A percentile compares a stretch with the other conserved stretches of the same genome.
These are phyloP conservation scores for Entomortierella beljakovae DNA, from an alignment of 192 early-diverging fungal genomes.

Conservation along the genomic window DNA sequence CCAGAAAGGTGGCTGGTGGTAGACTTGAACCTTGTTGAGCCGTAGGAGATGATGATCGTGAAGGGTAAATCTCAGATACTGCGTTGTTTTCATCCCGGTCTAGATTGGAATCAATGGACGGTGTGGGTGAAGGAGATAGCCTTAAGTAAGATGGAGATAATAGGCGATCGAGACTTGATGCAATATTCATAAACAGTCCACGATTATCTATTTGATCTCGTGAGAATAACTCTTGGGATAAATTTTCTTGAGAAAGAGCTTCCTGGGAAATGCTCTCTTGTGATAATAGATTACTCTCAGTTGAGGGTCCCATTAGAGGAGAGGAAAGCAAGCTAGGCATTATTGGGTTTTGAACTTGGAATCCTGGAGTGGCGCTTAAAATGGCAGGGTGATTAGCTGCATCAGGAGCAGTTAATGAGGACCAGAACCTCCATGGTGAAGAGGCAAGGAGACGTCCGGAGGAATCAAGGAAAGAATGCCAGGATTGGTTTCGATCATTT, in stretches of 20 bases:
- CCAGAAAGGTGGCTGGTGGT: no score
- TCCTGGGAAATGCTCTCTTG: neutral
- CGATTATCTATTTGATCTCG: neutral
- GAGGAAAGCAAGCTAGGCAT: neutral
- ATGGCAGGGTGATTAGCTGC: neutral
- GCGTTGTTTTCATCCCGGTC: no score
- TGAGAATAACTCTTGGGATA: neutral
- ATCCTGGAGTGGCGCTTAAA: neutral
- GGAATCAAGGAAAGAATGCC: neutral
- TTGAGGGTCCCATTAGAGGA: neutral
- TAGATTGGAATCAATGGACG: neutral
- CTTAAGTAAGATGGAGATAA: conserved; percentile 12
- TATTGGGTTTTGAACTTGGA: neutral
- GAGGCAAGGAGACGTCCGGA: neutral
- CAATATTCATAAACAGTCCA: neutral
- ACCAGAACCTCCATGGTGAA: neutral
- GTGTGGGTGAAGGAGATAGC: neutral
- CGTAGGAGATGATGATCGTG: no score
- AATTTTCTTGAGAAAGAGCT: neutral
- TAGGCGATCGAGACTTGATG: conserved; percentile 8
- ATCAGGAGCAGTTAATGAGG: neutral
- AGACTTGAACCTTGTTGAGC: no score
- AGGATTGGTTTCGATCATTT: neutral
- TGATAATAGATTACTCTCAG: neutral
- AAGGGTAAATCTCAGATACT: no score